These are phyloP conservation scores for Colletotrichum higginsianum DNA, from an alignment of 2,329 filamentous ascomycete species.

Conservation along the genomic window DNA sequence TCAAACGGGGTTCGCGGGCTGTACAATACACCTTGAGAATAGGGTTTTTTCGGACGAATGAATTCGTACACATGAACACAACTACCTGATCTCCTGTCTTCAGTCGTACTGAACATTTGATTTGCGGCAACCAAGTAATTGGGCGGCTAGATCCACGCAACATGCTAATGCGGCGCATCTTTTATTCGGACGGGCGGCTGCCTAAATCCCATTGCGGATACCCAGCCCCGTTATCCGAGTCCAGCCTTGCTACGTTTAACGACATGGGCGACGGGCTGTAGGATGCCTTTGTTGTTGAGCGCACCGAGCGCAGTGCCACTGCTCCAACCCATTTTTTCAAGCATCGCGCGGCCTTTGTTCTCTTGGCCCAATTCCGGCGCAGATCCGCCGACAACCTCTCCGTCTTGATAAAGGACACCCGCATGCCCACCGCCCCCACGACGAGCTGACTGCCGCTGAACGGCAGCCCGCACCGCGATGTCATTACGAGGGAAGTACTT, in stretches of 20 bases:
- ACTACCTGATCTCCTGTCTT: neutral
- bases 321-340: slow-evolving; percentile 98
- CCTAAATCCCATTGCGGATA: accelerated
- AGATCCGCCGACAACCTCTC: slow-evolving; percentile 87
- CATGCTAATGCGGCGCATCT: too few relatives aligned
- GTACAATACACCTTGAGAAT: slow-evolving; percentile 80
- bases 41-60: slow-evolving; percentile 73
- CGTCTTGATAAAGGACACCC: slow-evolving; percentile 79
- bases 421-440: slow-evolving; percentile 47
- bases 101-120: too few relatives aligned
- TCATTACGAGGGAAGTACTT: slow-evolving; percentile 71
- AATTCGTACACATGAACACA: slow-evolving; percentile 72
- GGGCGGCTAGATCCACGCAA: too few relatives aligned
- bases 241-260: slow-evolving; percentile 91
- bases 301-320: slow-evolving; percentile 88
- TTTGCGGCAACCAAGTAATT: too few relatives aligned
- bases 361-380: slow-evolving; percentile 87
- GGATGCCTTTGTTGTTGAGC: slow-evolving; percentile 86
- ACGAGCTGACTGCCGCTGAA: slow-evolving; percentile 31
- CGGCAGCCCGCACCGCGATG: slow-evolving; percentile 34
- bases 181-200: accelerated
- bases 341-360: slow-evolving; percentile 87
- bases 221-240: slow-evolving; percentile 68
- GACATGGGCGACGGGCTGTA: slow-evolving; percentile 87
- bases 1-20: slow-evolving; percentile 78